Base-by-base conservation (phyloP, 495 filamentous ascomycete genomes). In the Penicillium silybi region DNA sequence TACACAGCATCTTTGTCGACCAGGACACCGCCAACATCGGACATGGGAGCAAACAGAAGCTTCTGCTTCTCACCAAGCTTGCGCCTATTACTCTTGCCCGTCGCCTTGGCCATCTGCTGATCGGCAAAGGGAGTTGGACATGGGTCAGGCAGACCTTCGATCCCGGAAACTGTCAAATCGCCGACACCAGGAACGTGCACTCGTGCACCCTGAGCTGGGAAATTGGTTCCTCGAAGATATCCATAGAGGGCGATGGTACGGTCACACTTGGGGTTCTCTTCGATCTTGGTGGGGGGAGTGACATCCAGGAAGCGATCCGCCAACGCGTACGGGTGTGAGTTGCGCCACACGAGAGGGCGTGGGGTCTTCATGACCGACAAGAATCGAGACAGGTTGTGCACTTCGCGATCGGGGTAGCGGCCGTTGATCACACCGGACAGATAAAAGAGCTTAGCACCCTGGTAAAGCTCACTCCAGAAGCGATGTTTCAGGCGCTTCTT, bases 361-460 rank as follows among this genome's bases (percentile, higher is more conserved):
- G 93, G 95, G 67, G 95, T 97, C 76, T 98, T 98, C 95, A 97
- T 97, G 58, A 98, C 90, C 3, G 87, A 92, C 57, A 98, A 78
- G 67, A 98, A 98, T 41, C 95, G 80, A 13, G 88, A 92, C 4
- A 98, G 70, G 55, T 98, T 98, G 73, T 97, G 89, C 18, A 98
- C 84, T 71, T 98, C 95, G 44, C 93, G 85, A 64, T 98, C 93
- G 19, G 93, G 93, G 70, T 98, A 98, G 48, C 93, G 81, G 32
- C 93, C 93, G 66, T 97, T 97, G 52, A 96, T 84, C 11, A 98
- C 90, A 50, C 93, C 93, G 13, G 88, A 93, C 13, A 98, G 77
- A 67, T 96, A 97, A 70, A 98, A 98, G 1, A 98, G 72, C 66
- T 97, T 96, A 29, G 93, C 93, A 49, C 93, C 93, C 56, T 95